phyloP scores from a whole-genome alignment of 1,284 basidiomycete species.

The Cystobasidium slooffiae region DNA sequence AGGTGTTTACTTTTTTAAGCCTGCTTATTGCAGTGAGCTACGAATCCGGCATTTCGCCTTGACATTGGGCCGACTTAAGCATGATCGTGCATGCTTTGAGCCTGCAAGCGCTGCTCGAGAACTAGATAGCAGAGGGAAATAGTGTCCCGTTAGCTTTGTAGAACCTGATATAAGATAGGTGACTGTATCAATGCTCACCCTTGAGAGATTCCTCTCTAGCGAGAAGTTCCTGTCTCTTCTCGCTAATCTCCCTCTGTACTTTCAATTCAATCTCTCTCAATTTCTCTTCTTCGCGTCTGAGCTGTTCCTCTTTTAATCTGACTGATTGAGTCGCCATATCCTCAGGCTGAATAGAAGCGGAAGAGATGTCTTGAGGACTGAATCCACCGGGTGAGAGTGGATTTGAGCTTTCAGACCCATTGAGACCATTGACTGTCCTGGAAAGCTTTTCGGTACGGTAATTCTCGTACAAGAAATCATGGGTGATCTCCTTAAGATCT shows the following conservation, averaged over 20 bases:
- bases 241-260: slow-evolving; percentile 97
- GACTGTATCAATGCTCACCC: slow-evolving; percentile 56
- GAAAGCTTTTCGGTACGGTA: slow-evolving; percentile 95
- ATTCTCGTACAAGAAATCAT: slow-evolving; percentile 72
- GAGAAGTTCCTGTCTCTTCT: slow-evolving; percentile 91
- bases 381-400: slow-evolving; percentile 20
- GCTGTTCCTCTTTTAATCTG: slow-evolving; percentile 97
- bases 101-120: slow-evolving; percentile 31
- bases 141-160: background rate
- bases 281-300: slow-evolving; percentile 96
- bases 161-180: background rate
- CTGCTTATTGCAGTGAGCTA: background rate
- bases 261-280: slow-evolving; percentile 98
- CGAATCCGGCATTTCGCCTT: background rate
- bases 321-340: slow-evolving; percentile 96
- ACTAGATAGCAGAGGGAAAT: slow-evolving; percentile 1
- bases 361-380: slow-evolving; percentile 33
- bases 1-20: background rate
- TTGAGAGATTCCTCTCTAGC: slow-evolving; percentile 61
- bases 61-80: background rate
- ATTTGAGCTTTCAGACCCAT: slow-evolving; percentile 28
- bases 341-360: slow-evolving; percentile 74
- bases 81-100: slow-evolving; percentile 38
- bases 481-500: slow-evolving; percentile 69
- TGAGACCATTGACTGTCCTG: slow-evolving; percentile 71